Percentiles rank a stretch among this genome's conserved stretches.
Conservation (phyloP, 305 asterid species). For the Plantago coronopus region DNA sequence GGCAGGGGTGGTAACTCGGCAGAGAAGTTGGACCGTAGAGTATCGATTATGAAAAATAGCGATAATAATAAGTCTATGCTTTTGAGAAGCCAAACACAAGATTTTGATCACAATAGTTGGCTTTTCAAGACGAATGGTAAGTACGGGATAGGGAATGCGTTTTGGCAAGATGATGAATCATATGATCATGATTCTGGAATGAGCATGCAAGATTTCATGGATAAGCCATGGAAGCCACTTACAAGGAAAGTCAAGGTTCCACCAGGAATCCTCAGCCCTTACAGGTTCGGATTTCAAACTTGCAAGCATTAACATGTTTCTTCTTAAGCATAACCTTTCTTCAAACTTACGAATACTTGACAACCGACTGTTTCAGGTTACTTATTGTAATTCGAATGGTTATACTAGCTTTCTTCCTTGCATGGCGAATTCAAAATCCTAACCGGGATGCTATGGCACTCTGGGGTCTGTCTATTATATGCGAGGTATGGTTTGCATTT, state of each 20-base stretch:
- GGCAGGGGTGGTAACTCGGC: conserved; percentile 24
- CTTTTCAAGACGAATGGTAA: conserved; percentile 85
- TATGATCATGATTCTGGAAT: conserved; percentile 76
- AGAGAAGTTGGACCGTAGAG: conserved; percentile 59
- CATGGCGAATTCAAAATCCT: conserved; percentile 72
- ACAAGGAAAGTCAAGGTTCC: conserved; percentile 75
- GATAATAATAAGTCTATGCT: conserved; percentile 66
- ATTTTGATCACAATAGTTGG: conserved; percentile 93
- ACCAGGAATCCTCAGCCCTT: conserved; percentile 72
- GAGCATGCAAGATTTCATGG: conserved; percentile 88
- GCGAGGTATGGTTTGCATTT: conserved; percentile 94
- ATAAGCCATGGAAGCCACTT: conserved; percentile 98
- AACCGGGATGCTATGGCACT: conserved; percentile 76
- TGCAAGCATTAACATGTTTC: not conserved
- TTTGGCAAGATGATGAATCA: conserved; percentile 69
- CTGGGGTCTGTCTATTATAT: conserved; percentile 72
- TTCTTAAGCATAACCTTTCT: not conserved
- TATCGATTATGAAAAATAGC: conserved; percentile 53
- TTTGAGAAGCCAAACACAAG: conserved; percentile 80
- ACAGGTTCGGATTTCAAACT: conserved; percentile 43
- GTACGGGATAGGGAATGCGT: conserved; percentile 91
- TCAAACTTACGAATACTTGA: not conserved
- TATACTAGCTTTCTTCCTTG: conserved; percentile 44
- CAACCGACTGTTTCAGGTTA: conserved; percentile 36
- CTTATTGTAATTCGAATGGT: conserved; percentile 60